Evolutionary conservation across 768 basidiomycete genomes (phyloP).

Genomic region (Flagelloscypha sp.): DNA sequence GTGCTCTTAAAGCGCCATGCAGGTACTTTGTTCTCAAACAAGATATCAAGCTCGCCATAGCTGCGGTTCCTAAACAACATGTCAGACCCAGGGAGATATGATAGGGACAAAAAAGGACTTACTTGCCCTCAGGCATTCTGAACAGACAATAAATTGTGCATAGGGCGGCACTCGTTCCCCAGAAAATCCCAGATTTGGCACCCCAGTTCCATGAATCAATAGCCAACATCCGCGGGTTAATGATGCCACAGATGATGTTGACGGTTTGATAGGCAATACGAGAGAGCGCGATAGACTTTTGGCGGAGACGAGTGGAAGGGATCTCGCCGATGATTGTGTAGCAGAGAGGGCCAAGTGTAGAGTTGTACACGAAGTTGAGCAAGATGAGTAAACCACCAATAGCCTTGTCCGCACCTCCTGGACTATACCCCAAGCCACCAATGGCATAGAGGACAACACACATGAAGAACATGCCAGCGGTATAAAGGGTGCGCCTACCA

Average conservation of each 20-base stretch:
- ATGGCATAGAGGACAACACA: slow-evolving; percentile 15
- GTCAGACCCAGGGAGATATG: too few species aligned
- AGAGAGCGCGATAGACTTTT: slow-evolving; percentile 15
- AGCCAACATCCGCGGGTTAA: slow-evolving; percentile 16
- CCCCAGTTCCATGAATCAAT: slow-evolving; percentile 18
- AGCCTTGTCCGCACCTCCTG: slow-evolving; percentile 9
- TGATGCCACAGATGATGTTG: slow-evolving; percentile 15
- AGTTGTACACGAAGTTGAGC: slow-evolving; percentile 16
- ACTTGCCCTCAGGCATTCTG: slow-evolving; percentile 13
- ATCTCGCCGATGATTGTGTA: slow-evolving; percentile 17
- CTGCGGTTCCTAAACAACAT: too few species aligned
- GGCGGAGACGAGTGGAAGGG: slow-evolving; percentile 14
- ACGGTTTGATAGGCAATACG: slow-evolving; percentile 14
- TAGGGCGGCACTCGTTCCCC: slow-evolving; percentile 12
- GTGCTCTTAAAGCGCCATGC: slow-evolving; percentile 15
- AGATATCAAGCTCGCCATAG: slow-evolving; percentile 14
- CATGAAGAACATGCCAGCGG: slow-evolving; percentile 12
- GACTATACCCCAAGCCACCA: slow-evolving; percentile 12
- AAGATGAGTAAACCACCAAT: slow-evolving; percentile 13
- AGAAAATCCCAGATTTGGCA: slow-evolving; percentile 15
- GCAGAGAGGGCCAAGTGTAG: slow-evolving; percentile 16
- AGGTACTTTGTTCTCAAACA: slow-evolving; percentile 15
- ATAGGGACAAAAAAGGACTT: slow-evolving; percentile 2
- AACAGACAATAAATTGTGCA: slow-evolving; percentile 12
- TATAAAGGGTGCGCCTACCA: slow-evolving; percentile 17